Base-by-base conservation (phyloP, 164 flowering plant genomes). In the Chimonanthus salicifolius region DNA sequence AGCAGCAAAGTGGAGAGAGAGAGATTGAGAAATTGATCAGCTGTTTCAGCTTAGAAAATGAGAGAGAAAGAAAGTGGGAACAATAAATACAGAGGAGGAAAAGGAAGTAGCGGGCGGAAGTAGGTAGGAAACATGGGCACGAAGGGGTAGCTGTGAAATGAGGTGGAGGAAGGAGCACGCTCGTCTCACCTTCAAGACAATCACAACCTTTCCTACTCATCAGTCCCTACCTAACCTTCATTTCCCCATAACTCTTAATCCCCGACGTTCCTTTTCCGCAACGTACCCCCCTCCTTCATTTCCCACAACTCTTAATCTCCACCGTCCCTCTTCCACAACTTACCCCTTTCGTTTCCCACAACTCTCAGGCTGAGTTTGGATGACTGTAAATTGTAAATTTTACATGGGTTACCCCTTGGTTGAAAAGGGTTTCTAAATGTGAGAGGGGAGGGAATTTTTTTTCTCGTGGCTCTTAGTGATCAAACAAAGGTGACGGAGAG, bases 91-190 rank as follows among this genome's bases (percentile, higher is more conserved):
- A 54, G 10, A 54, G 13, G 58, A 46, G 18, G 64, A 46, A 54
- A 4, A 54, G 13, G 58, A 46, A 11, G 69, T 21, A 21, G 47
- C 6, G 18, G 45, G 49, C 20, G 63, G 68, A 21, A 44, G 46
- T 33, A 21, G 45, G 43, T 43, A n/a, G 47, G 48, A 65, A 33
- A 65, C 11, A 9, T 47, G 45, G 71, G 7, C 71, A 58, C 13
- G 58, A 8, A 54, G 78, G 71, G 10, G 58, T 44, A 33, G 54
- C 11, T 66, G 43, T 66, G 67, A 49, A 64, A 75, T 51, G 74
- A 71, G 74, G 74, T 48, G 74, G 2, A 58, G 78, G 50, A 63
- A 58, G 51, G 5, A 47, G 74, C 71, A 71, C 67, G 71, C 71
- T 4, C 67, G n/a, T 76, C 74, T 71, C 71, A 67, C 74, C 69